Percentiles rank a stretch among this genome's conserved stretches.
These are phyloP conservation scores for Paralagenidium karlingii DNA, from an alignment of 352 stramenopile species.

Conservation along the genomic window DNA sequence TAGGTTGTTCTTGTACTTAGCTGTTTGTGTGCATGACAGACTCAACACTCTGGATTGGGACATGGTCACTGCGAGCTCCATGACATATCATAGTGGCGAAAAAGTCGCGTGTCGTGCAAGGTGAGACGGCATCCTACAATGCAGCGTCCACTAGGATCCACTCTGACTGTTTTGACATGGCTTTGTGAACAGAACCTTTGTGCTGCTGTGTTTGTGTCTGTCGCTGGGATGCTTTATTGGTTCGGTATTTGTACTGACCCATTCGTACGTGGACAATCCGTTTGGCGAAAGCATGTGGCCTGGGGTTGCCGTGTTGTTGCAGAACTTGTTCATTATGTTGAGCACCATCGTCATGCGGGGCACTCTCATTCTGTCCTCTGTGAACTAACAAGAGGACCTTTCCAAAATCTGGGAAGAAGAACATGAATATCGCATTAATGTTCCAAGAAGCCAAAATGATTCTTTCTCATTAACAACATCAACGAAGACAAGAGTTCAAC, in stretches of 20 bases:
- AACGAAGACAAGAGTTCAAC: no score
- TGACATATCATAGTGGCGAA: constrained; percentile 24
- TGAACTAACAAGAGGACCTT: no score
- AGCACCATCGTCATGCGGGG: constrained; percentile 41
- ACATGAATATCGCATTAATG: no score
- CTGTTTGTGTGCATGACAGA: no score
- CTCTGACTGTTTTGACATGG: neutral
- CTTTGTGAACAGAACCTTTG: constrained; percentile 18
- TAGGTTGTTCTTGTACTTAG: neutral
- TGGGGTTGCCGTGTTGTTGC: constrained; percentile 37
- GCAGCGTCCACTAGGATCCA: neutral
- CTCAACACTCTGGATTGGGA: constrained; percentile 55
- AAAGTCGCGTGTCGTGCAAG: constrained; percentile 28
- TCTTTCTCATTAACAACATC: no score
- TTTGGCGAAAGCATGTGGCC: constrained; percentile 45
- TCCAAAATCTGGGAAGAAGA: no score
- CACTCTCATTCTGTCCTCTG: constrained; percentile 25
- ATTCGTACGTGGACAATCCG: constrained; percentile 39
- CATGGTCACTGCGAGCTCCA: constrained; percentile 32
- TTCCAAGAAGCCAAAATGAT: no score
- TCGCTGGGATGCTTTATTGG: constrained; percentile 21
- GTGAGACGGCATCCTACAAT: no score
- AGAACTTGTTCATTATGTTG: constrained; percentile 47
- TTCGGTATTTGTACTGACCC: constrained; percentile 43
- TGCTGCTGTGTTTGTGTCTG: constrained; percentile 37